These are phyloP conservation scores for Sphaerulina vaccinii DNA, from an alignment of 2,329 filamentous ascomycete genomes.

Conservation along the genomic window DNA sequence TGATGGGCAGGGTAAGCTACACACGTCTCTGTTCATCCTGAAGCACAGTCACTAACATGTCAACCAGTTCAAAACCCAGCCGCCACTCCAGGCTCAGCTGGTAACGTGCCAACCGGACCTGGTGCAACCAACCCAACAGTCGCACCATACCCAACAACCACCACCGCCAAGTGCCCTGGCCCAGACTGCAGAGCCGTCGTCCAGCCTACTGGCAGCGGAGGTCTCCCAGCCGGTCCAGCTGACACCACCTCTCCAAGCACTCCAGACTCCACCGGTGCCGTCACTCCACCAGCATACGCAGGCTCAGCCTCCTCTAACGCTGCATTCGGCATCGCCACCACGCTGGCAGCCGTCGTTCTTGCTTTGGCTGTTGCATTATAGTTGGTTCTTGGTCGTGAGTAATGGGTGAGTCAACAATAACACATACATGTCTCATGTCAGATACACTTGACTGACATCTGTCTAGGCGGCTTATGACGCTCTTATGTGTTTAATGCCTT, in stretches of 20 bases:
- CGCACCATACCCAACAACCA: slow-evolving; percentile 23
- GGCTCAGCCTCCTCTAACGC: slow-evolving; percentile 18
- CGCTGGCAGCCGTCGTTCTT: slow-evolving; percentile 23
- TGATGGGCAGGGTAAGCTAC: neutral
- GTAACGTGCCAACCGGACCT: slow-evolving; percentile 14
- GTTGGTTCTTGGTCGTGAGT: neutral
- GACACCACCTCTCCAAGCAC: slow-evolving; percentile 3
- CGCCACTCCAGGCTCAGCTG: slow-evolving; percentile 3
- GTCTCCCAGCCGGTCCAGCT: slow-evolving; percentile 11
- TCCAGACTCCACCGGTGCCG: slow-evolving; percentile 14
- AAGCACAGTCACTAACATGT: neutral
- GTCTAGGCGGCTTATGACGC: neutral
- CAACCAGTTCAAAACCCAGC: slow-evolving; percentile 6
- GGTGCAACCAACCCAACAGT: slow-evolving; percentile 9
- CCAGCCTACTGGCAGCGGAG: slow-evolving; percentile 22
- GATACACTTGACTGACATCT: neutral
- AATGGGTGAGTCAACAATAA: slow-evolving; percentile 2
- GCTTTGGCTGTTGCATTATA: slow-evolving; percentile 29
- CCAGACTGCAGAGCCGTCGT: slow-evolving; percentile 23
- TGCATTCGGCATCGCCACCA: slow-evolving; percentile 19
- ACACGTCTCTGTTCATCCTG: neutral
- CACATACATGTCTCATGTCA: neutral
- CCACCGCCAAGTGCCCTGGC: slow-evolving; percentile 28
- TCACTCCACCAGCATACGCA: slow-evolving; percentile 18
- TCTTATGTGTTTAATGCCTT: neutral